Percentiles rank a stretch among this genome's conserved stretches.
Evolutionary conservation across 805 yeast species (phyloP).

Genomic region (Phaffomyces thermotolerans): DNA sequence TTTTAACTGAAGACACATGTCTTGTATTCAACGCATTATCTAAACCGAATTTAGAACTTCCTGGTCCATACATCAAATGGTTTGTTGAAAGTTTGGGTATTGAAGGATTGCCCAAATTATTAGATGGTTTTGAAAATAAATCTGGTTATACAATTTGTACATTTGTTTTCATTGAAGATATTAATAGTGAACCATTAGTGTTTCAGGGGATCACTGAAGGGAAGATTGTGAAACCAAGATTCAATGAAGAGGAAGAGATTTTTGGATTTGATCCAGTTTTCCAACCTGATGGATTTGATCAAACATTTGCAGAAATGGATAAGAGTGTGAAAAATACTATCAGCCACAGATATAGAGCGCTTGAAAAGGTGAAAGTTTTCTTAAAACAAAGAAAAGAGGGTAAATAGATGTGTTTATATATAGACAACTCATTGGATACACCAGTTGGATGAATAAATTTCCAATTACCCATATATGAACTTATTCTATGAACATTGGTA

Average conservation of each 20-base stretch:
- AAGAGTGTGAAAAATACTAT: constrained; percentile 69
- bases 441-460: constrained; percentile 54
- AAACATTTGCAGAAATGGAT: constrained; percentile 88
- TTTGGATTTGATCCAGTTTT: constrained; percentile 97
- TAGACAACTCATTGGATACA: constrained; percentile 39
- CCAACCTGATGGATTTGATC: constrained; percentile 66
- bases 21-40: constrained; percentile 75
- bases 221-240: constrained; percentile 50
- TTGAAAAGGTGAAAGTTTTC: constrained; percentile 59
- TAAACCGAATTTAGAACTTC: constrained; percentile 46
- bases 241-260: constrained; percentile 58
- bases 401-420: neutral
- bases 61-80: constrained; percentile 97
- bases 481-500: constrained; percentile 70
- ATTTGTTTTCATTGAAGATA: constrained; percentile 83
- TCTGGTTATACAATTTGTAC: constrained; percentile 86
- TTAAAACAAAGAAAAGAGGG: constrained; percentile 26
- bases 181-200: constrained; percentile 61
- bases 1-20: constrained; percentile 92
- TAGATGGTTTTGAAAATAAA: constrained; percentile 76
- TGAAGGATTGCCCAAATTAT: constrained; percentile 67
- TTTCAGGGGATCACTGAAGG: constrained; percentile 88
- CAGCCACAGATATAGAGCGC: constrained; percentile 83
- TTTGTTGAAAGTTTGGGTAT: constrained; percentile 72
- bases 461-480: constrained; percentile 76